Percentiles rank a stretch among this genome's conserved stretches.
phyloP scores from a whole-genome alignment of 2,329 filamentous ascomycete genomes.

The Torrubiellomyces zombiae region DNA sequence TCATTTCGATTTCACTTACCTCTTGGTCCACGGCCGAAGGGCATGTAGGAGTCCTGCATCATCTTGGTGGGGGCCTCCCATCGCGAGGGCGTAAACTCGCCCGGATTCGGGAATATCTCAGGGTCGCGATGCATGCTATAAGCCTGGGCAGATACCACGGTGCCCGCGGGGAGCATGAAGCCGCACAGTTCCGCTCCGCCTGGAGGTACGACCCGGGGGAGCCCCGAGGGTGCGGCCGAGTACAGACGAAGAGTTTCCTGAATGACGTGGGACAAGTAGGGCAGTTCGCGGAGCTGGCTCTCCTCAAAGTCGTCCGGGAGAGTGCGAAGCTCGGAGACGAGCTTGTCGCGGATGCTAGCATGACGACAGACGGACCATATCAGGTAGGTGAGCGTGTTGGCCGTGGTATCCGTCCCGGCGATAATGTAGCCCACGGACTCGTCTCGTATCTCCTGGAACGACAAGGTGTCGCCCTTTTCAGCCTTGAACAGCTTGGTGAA shows the following conservation, averaged over 20 bases:
- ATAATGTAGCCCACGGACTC: constrained; percentile 28
- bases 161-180: constrained; percentile 21
- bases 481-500: constrained; percentile 21
- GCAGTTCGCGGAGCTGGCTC: constrained; percentile 11
- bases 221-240: constrained; percentile 18
- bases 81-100: constrained; percentile 7
- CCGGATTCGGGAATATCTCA: constrained; percentile 22
- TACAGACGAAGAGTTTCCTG: constrained; percentile 28
- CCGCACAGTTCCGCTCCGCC: constrained; percentile 21
- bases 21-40: constrained; percentile 35
- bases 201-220: constrained; percentile 23
- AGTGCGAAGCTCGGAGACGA: constrained; percentile 18
- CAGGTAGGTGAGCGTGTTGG: constrained; percentile 30
- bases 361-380: constrained; percentile 20
- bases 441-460: constrained; percentile 16
- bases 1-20: constrained; percentile 14
- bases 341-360: constrained; percentile 11
- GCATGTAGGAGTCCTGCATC: constrained; percentile 31
- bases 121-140: constrained; percentile 30
- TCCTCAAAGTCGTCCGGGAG: constrained; percentile 14
- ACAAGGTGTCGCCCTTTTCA: constrained; percentile 12
- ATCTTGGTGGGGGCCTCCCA: constrained; percentile 11
- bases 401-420: constrained; percentile 35
- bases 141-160: constrained; percentile 23
- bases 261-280: constrained; percentile 24